Evolutionary conservation across 495 filamentous ascomycete species (phyloP), one percentile per base, ranked within the genome.

Genomic region (Lophiostoma macrostomum): DNA sequence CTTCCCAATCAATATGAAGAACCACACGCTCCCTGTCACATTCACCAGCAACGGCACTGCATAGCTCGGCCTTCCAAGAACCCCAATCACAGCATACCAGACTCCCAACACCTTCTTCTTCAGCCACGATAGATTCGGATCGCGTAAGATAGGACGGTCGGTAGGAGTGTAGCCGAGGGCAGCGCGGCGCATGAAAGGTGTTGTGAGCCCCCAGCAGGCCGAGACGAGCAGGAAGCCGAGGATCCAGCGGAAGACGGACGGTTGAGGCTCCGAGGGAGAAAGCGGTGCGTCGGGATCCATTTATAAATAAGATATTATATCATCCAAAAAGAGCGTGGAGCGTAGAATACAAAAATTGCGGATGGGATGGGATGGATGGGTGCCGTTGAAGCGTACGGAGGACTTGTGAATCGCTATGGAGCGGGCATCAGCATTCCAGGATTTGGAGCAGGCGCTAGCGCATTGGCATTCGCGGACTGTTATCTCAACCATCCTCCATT

Each of bases 21-120:
- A 98, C 93, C 93, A 98, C 55, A 98, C 77, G 63, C 88, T 95
- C 50, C 93, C 93, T 28, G 93, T 96, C 60, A 96, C 69, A 64
- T 98, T 98, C 23, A 96, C 74, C 42, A 95, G 71, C 61, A 98
- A 66, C 22, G 91, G 91, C 29, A 95, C 65, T 10, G 88, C 85
- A 69, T 98, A 98, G 22, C 79, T 78, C 38, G 90, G 90, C 50
- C 86, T 90, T 37, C 78, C 72, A 10, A 97, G 70, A 61, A 96
- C 69, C 67, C 95, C 93, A 6, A 82, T 57, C 13, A 91, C 85
- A 12, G 81, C 89, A 63, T 85, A 91, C 46, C 83, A 75, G 0
- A 80, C 67, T 0, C 77, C 76, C 19, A 75, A 70, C 13, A 83
- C 52, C 55, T 78, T 83, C 42, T 70, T 70, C 61, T 74, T 78